Evolutionary conservation across 2,329 filamentous ascomycete genomes (phyloP).

Genomic region (Pyricularia grisea): DNA sequence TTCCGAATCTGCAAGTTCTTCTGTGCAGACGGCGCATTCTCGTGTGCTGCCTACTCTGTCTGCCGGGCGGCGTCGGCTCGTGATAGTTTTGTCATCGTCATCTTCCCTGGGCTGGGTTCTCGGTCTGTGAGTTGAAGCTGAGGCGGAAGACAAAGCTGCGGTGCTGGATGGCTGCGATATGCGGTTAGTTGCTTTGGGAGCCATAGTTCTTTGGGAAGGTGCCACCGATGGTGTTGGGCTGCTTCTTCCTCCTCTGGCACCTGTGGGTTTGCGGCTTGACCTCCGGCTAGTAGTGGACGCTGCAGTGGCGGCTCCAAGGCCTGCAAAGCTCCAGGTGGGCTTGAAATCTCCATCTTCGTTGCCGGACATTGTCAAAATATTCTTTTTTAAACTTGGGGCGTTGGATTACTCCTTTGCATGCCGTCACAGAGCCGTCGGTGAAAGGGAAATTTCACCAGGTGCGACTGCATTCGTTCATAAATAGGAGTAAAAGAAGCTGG

Average conservation of each 20-base stretch:
- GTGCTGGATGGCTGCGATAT: neutral
- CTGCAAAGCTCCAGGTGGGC: neutral
- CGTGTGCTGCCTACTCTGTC: slow-evolving; percentile 13
- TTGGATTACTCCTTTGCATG: neutral
- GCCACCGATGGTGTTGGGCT: neutral
- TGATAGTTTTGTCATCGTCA: slow-evolving; percentile 16
- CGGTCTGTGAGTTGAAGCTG: neutral
- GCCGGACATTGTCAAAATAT: neutral
- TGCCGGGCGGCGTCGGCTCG: slow-evolving; percentile 17
- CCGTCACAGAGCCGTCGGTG: neutral
- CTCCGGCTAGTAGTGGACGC: neutral
- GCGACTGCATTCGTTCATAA: neutral
- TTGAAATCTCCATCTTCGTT: neutral
- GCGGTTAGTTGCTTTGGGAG: neutral
- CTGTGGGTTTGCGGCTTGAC: neutral
- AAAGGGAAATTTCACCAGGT: neutral
- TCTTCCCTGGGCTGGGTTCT: neutral
- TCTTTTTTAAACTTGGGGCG: neutral
- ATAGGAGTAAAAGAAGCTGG: neutral
- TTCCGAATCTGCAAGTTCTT: slow-evolving; percentile 16
- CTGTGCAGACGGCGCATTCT: slow-evolving; percentile 27
- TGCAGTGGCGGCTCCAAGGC: neutral
- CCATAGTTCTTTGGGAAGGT: neutral
- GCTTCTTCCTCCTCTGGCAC: neutral
- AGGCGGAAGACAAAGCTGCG: neutral